phyloP scores from a whole-genome alignment of 345 rosid genomes.

The Atalantia buxifolia region DNA sequence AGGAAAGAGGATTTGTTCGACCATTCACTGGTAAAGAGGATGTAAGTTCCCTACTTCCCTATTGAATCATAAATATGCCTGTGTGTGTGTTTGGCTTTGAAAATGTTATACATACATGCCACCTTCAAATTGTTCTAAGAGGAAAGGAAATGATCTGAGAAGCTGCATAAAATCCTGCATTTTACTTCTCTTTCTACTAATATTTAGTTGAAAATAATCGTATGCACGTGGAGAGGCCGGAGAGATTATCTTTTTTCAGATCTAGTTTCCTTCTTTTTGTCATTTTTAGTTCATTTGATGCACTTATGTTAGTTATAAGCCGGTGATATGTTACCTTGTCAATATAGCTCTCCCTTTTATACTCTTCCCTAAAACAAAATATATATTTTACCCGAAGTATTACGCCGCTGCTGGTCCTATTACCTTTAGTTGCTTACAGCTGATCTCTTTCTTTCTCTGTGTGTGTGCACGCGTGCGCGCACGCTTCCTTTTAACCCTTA shows the following conservation, averaged over 20 bases:
- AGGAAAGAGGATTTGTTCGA: conserved; percentile 63
- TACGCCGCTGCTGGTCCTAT: conserved; percentile 6
- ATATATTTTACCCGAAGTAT: neutral
- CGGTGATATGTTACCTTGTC: neutral
- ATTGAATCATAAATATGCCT: neutral
- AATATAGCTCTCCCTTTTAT: neutral
- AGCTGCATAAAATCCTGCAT: neutral
- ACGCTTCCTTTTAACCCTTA: neutral
- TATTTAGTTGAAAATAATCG: neutral
- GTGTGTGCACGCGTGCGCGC: too few relatives aligned
- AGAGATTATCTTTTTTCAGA: neutral
- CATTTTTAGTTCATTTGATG: neutral
- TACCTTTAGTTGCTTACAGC: conserved; percentile 6
- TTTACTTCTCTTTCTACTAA: neutral
- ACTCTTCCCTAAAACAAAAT: neutral
- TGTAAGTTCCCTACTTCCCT: conserved; percentile 46
- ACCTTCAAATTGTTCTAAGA: neutral
- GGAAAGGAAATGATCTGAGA: neutral
- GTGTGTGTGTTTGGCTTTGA: too few relatives aligned
- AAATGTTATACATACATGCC: neutral
- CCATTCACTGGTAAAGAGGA: conserved; percentile 77
- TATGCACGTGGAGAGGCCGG: neutral
- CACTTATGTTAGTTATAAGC: neutral
- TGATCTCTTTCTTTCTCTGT: neutral
- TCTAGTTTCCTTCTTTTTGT: neutral